Base-by-base conservation (phyloP, 495 filamentous ascomycete species). In the Podospora australis region DNA sequence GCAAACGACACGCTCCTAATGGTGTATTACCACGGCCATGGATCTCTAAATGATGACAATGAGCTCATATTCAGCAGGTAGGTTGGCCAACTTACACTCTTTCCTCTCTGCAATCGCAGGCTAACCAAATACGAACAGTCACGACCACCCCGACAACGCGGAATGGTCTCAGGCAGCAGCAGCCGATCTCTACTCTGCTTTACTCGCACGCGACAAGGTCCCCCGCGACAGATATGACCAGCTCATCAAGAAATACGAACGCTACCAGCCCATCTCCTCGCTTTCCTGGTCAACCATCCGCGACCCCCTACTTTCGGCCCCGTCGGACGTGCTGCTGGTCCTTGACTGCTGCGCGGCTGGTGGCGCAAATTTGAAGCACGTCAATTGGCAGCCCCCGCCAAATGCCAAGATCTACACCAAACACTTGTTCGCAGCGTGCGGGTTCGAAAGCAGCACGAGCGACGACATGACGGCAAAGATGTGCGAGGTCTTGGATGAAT, bases 311-410 rank as follows among this genome's bases (percentile, higher is more conserved):
- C 62, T 65, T 39, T 47, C 48, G 14, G 49, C 60, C 9, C 49
- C 57, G 13, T 56, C 44, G 25, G 64, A 67, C 46, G 36, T 66
- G 4, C 53, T 67, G 5, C 52, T 67, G 17, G 42, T 67, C 19
- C 60, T 67, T 42, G 64, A 67, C 54, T 65, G 64, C 55, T 67
- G 64, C 55, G 59, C 62, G 0, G 64, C 62, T 9, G 63, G 63
- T 45, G 60, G 53, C 39, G 63, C 60, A 28, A 58, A 52, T 43
- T 56, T 59, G 3, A 39, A 45, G 3, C 54, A 55, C 36, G 32
- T 53, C 50, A 42, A 58, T 53, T 61, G 55, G 58, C 54, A 54
- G 26, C 49, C 56, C 6, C 45, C 46, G 9, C 41, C 48, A 4
- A 30, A 35, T 16, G 41, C 53, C 28, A 52, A 62, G 32, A 25